Evolutionary conservation across 1,284 basidiomycete genomes (phyloP).

Genomic region (Wolfiporia cocos): DNA sequence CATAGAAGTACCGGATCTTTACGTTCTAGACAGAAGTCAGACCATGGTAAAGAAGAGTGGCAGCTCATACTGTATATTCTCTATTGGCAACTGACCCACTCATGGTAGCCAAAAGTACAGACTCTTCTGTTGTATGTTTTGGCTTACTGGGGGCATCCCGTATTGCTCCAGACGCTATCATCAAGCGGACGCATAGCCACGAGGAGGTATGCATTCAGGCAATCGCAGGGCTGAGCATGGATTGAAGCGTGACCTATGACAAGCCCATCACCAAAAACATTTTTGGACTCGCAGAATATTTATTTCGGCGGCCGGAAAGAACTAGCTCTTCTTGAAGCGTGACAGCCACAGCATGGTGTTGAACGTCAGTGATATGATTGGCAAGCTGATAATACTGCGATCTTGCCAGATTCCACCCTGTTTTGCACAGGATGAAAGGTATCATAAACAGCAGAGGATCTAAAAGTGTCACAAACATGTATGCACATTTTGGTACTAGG

Average conservation of each 20-base stretch:
- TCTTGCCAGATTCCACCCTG: slow-evolving; percentile 35
- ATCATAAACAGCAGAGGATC: slow-evolving; percentile 33
- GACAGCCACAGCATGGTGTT: slow-evolving; percentile 26
- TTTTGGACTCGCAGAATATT: slow-evolving; percentile 45
- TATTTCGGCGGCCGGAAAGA: slow-evolving; percentile 25
- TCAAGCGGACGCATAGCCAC: slow-evolving; percentile 49
- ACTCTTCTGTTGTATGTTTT: slow-evolving; percentile 44
- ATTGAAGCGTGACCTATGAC: slow-evolving; percentile 61
- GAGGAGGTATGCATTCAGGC: slow-evolving; percentile 53
- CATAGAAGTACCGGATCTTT: background rate
- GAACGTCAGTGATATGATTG: slow-evolving; percentile 6
- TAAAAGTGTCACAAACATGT: slow-evolving; percentile 28
- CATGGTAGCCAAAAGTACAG: background rate
- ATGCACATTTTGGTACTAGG: slow-evolving; percentile 22
- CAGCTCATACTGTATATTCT: background rate
- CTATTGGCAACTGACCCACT: slow-evolving; percentile 6
- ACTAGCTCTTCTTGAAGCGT: slow-evolving; percentile 32
- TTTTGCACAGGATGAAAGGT: slow-evolving; percentile 30
- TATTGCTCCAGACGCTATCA: slow-evolving; percentile 55
- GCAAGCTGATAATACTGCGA: background rate
- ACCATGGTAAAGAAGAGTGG: background rate
- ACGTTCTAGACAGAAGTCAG: background rate
- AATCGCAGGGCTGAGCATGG: slow-evolving; percentile 56
- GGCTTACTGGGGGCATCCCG: slow-evolving; percentile 59
- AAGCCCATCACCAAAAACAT: slow-evolving; percentile 57